These are phyloP conservation scores for Daedaleopsis sinensis DNA, from an alignment of 768 basidiomycete genomes.

Conservation along the genomic window DNA sequence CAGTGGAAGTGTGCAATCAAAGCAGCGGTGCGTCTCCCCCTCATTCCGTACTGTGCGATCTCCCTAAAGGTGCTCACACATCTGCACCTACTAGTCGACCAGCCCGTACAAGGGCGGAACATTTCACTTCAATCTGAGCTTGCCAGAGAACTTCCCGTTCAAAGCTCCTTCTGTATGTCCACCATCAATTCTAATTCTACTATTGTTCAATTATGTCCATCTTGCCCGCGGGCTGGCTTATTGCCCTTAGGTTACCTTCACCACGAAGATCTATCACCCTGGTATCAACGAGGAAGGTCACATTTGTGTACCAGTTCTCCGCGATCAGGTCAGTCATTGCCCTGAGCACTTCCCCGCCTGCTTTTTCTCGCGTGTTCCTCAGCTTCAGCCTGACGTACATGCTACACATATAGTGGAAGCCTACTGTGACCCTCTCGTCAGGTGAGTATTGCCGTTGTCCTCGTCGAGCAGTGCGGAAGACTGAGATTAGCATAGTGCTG, in stretches of 20 bases:
- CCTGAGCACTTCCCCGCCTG: background rate
- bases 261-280: conserved; percentile 88
- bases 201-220: no score
- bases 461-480: background rate
- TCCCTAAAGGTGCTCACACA: background rate
- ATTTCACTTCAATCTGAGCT: conserved; percentile 70
- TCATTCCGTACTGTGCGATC: no score
- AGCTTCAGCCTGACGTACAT: no score
- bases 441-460: conserved; percentile 47
- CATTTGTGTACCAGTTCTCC: conserved; percentile 82
- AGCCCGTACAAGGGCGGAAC: conserved; percentile 85
- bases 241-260: conserved; percentile 67
- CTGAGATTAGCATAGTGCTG: conserved; percentile 59
- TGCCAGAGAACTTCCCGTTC: conserved; percentile 87
- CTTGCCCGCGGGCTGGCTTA: no score
- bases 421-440: conserved; percentile 70
- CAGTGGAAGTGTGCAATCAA: conserved; percentile 80
- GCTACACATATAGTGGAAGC: conserved; percentile 69
- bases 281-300: conserved; percentile 89
- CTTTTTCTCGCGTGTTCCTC: background rate
- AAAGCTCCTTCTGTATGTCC: conserved; percentile 73
- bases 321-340: conserved; percentile 67
- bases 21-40: conserved; percentile 57
- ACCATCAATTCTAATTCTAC: background rate
- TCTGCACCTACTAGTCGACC: conserved; percentile 49